Evolutionary conservation across 139 green algal genomes (phyloP), one percentile per base, ranked within the genome.

Genomic region (Tetraselmis striata): DNA sequence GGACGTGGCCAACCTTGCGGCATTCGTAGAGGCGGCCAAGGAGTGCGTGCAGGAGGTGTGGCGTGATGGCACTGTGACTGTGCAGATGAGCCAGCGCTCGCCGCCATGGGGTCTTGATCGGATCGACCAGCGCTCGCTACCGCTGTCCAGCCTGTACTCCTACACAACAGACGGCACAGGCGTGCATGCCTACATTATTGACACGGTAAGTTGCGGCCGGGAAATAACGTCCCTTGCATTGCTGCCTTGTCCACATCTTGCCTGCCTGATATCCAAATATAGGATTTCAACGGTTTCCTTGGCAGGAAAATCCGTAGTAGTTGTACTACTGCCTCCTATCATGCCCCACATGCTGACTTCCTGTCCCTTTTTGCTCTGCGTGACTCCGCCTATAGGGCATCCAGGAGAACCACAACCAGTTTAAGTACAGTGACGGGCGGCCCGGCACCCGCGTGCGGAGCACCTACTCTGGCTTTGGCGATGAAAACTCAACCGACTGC

Each of bases 401-500:
- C 74, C 59, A 81, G 29, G 77, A 83, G 58, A 75, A 77, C 29
- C 84, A 87, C 77, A 28, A 75, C 1, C 30, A 87, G 30, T 85
- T 87, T 58, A 78, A 80, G 45, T 87, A 85, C 30, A 77, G 29
- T 0, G 26, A 78, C 23, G 77, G 77, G 77, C 0, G n/a, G 25
- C 22, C 77, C 78, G 82, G 81, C 1, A 78, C 84, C 1, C 75
- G 85, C 27, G 83, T 83, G 25, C 0, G n/a, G 31, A 27, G 29
- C 1, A 81, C 77, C 32, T 86, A 59, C 1, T 84, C 82, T 0
- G 79, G 32, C 25, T 76, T 84, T 86, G 80, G 81, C 77, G 76
- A 59, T 59, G 76, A 29, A 45, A 75, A 58, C 59, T 79, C 29
- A 0, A 80, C 84, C 29, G 92, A 96, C 80, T 95, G 92, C 84